These are phyloP conservation scores for Spergularia bocconei DNA, from an alignment of 148 eudicot genomes.

Conservation along the genomic window DNA sequence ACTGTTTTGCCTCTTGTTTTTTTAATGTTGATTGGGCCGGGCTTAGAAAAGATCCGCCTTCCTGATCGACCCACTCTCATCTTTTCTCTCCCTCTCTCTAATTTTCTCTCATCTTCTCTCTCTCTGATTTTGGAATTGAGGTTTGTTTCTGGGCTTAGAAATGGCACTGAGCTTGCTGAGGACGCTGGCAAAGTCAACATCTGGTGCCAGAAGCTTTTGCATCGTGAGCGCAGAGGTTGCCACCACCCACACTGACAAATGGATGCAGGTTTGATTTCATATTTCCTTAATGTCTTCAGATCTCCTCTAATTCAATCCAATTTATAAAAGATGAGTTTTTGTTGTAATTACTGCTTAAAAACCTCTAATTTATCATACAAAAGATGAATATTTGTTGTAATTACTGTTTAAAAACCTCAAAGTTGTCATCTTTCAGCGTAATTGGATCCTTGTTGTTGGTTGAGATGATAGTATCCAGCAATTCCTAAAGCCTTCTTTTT, in stretches of 20 bases:
- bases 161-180: constrained; percentile 53
- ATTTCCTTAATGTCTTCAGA: neutral
- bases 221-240: constrained; percentile 41
- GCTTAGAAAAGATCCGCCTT: too few species aligned
- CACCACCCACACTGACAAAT: constrained; percentile 70
- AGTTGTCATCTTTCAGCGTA: too few species aligned
- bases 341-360: neutral
- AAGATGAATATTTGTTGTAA: neutral
- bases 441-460: too few species aligned
- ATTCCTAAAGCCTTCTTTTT: too few species aligned
- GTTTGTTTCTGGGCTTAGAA: neutral
- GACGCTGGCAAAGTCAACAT: constrained; percentile 33
- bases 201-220: constrained; percentile 35
- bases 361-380: neutral
- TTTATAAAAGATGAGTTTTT: neutral
- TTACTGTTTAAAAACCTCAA: neutral
- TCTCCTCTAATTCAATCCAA: neutral
- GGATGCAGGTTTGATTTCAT: constrained; percentile 60
- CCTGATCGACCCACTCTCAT: too few species aligned
- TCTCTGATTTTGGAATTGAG: too few species aligned
- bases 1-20: too few species aligned
- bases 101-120: neutral
- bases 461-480: too few species aligned
- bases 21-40: too few species aligned
- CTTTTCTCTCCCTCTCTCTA: too few species aligned